These are phyloP conservation scores for Thymus mandschuricus DNA, from an alignment of 257 asterid genomes.

Conservation along the genomic window DNA sequence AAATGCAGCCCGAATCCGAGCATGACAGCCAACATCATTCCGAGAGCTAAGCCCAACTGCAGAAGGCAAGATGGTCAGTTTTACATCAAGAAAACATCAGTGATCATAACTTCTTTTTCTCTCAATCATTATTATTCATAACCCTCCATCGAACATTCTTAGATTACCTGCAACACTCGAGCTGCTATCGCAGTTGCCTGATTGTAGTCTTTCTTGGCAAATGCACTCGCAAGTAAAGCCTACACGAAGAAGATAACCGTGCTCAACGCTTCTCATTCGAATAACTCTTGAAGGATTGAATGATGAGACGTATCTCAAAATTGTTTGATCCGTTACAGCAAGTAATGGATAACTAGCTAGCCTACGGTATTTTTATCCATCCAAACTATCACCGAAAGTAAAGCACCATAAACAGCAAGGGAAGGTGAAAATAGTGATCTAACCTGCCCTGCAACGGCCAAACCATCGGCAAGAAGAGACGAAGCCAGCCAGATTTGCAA, in stretches of 20 bases:
- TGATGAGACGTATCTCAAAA: neutral
- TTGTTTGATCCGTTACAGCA: too few relatives aligned
- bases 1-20: conserved; percentile 64
- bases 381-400: too few relatives aligned
- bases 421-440: neutral
- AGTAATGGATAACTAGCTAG: too few relatives aligned
- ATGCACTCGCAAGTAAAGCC: conserved; percentile 82
- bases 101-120: neutral
- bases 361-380: too few relatives aligned
- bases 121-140: too few relatives aligned
- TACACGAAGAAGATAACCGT: conserved; percentile 16
- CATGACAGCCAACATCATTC: conserved; percentile 51
- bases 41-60: conserved; percentile 74
- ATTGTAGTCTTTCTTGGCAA: conserved; percentile 61
- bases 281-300: neutral
- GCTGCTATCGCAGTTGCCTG: conserved; percentile 55
- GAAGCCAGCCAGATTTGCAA: conserved; percentile 87
- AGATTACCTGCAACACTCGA: conserved; percentile 63
- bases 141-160: neutral
- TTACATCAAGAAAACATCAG: neutral
- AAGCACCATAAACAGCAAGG: neutral
- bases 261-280: neutral
- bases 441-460: conserved; percentile 92
- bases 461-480: conserved; percentile 82
- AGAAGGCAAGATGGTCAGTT: neutral